These are phyloP conservation scores for Asterophora parasitica DNA, from an alignment of 768 basidiomycete genomes.

Conservation along the genomic window DNA sequence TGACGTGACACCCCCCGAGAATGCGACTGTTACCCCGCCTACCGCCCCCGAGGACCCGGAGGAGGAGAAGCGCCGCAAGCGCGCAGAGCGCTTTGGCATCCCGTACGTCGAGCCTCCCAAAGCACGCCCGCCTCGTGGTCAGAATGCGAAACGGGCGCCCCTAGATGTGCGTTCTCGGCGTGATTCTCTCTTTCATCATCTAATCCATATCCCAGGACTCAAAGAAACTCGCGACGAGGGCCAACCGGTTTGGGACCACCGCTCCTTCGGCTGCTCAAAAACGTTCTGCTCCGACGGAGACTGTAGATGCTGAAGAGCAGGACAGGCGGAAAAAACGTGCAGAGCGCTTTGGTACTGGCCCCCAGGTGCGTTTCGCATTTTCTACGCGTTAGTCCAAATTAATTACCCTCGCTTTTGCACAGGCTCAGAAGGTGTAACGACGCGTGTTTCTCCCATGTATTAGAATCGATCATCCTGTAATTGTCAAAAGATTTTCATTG, in stretches of 20 bases:
- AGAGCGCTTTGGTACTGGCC: conserved; percentile 49
- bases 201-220: conserved; percentile 31
- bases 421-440: too few species aligned
- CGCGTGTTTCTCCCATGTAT: too few species aligned
- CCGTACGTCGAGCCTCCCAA: conserved; percentile 42
- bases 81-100: conserved; percentile 72
- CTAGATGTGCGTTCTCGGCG: conserved; percentile 14
- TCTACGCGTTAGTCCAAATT: not conserved
- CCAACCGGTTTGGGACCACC: conserved; percentile 48
- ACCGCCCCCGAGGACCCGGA: conserved; percentile 38
- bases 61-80: conserved; percentile 50
- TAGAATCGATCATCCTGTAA: too few species aligned
- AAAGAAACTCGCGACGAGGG: conserved; percentile 47
- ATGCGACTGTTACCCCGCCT: conserved; percentile 10
- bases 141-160: conserved; percentile 19
- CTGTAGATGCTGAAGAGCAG: conserved; percentile 53
- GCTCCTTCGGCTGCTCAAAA: conserved; percentile 21
- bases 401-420: too few species aligned
- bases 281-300: conserved; percentile 31
- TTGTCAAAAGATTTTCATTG: too few species aligned
- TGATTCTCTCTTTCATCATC: not conserved
- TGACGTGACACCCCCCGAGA: not conserved
- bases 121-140: conserved; percentile 14
- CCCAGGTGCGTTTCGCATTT: conserved; percentile 1
- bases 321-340: conserved; percentile 59